Conservation (phyloP, 352 stramenopile species). For the Phytophthora ohioensis region DNA sequence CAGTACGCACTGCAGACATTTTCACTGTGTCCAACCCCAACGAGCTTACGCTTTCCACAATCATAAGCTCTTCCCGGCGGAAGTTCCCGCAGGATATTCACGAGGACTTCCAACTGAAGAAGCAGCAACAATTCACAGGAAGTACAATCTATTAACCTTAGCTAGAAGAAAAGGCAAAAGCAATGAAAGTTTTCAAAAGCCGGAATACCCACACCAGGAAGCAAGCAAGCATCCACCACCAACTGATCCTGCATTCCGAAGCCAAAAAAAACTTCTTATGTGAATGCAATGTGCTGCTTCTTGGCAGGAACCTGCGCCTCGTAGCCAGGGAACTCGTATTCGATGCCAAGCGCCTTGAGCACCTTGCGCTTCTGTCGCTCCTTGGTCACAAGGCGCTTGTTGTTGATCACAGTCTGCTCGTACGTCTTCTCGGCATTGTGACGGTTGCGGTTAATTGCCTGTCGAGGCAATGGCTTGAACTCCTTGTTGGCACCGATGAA, state of each 20-base stretch:
- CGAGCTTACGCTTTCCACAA: neutral
- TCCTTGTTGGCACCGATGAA: conserved; percentile 88
- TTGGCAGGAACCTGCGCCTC: conserved; percentile 70
- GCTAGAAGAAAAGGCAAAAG: conserved; percentile 22
- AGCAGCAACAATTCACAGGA: conserved; percentile 18
- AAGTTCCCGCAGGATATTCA: neutral
- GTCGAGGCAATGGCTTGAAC: conserved; percentile 80
- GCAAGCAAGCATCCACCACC: neutral
- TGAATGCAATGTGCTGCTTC: conserved; percentile 83
- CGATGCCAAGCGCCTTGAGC: conserved; percentile 80
- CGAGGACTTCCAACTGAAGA: neutral
- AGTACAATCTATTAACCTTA: conserved; percentile 45
- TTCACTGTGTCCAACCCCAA: neutral
- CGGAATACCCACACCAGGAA: neutral
- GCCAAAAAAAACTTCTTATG: conserved; percentile 28
- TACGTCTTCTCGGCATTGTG: conserved; percentile 85
- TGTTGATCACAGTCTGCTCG: conserved; percentile 73
- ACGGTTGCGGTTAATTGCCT: conserved; percentile 75
- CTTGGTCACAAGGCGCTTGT: conserved; percentile 80
- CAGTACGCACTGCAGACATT: neutral
- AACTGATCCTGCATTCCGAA: conserved; percentile 19
- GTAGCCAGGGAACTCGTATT: conserved; percentile 89
- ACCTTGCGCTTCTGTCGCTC: conserved; percentile 83
- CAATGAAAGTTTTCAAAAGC: conserved; percentile 18
- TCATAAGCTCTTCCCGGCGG: too few relatives aligned